Conservation (phyloP, 2,329 filamentous ascomycete species). For the Penicillium sp. region DNA sequence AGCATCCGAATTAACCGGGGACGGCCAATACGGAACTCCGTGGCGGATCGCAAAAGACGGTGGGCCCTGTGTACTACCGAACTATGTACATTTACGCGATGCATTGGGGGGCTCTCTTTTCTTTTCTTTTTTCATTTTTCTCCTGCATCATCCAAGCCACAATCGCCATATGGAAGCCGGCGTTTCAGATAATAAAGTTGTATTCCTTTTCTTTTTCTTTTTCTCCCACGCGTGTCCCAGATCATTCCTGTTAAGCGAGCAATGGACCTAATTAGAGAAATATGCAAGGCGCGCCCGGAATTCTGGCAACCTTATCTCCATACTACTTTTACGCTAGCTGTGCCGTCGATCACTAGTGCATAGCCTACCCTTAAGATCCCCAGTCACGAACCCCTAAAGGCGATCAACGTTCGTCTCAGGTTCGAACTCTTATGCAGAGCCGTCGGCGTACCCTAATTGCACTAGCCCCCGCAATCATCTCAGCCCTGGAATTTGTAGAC, state of each 20-base stretch:
- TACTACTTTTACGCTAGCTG: background rate
- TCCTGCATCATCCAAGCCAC: conserved; percentile 12
- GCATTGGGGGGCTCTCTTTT: background rate
- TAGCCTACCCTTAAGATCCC: background rate
- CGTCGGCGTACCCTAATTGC: background rate
- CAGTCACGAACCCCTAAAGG: background rate
- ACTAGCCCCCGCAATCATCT: background rate
- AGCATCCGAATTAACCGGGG: background rate
- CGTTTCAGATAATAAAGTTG: conserved; percentile 24
- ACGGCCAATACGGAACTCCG: background rate
- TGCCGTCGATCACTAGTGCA: conserved; percentile 13
- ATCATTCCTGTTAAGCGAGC: conserved; percentile 11
- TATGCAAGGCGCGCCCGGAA: conserved; percentile 27
- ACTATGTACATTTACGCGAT: conserved; percentile 10
- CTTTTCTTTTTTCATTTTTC: background rate
- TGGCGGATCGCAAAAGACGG: conserved; percentile 8
- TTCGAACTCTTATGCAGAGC: background rate
- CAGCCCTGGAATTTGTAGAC: background rate
- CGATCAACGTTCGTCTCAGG: conserved; percentile 6
- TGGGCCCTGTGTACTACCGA: conserved; percentile 12
- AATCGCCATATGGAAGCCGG: conserved; percentile 20
- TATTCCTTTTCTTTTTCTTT: background rate
- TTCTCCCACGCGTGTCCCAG: conserved; percentile 16
- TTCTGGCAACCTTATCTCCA: conserved; percentile 25
- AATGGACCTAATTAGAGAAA: conserved; percentile 13